These are phyloP conservation scores for Iberis pinnata DNA, from an alignment of 345 rosid genomes.

Conservation along the genomic window DNA sequence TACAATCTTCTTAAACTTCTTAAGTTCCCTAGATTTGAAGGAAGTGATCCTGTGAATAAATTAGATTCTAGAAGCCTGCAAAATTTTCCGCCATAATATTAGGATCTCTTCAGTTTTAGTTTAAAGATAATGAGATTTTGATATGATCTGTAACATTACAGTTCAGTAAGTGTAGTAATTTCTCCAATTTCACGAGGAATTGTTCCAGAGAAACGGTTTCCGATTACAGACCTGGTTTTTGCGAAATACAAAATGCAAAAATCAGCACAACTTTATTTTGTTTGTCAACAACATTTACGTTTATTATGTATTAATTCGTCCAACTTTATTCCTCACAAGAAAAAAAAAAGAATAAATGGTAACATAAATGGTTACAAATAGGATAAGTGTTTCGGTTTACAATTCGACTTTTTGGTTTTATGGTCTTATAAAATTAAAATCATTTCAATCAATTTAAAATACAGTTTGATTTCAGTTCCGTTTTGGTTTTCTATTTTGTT, in stretches of 20 bases:
- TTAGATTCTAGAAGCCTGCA: slow-evolving; percentile 64
- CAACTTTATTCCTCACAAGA: not conserved
- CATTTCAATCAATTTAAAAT: too few relatives aligned
- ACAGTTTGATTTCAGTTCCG: too few relatives aligned
- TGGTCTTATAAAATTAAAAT: too few relatives aligned
- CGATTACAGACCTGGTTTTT: slow-evolving; percentile 41
- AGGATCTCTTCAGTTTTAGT: not conserved
- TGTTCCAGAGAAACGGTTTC: slow-evolving; percentile 60
- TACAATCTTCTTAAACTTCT: slow-evolving; percentile 47
- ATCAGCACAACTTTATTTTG: too few relatives aligned
- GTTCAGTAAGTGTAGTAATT: slow-evolving; percentile 40
- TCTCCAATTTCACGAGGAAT: slow-evolving; percentile 55
- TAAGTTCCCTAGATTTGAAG: slow-evolving; percentile 55
- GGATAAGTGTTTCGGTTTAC: too few relatives aligned
- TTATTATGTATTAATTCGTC: too few relatives aligned
- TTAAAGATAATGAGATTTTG: not conserved
- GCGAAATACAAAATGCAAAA: not conserved
- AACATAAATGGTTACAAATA: too few relatives aligned
- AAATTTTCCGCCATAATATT: too few relatives aligned
- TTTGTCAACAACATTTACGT: too few relatives aligned
- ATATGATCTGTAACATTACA: slow-evolving; percentile 52
- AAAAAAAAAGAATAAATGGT: not conserved
- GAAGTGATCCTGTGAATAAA: slow-evolving; percentile 54
- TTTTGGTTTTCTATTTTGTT: too few relatives aligned
- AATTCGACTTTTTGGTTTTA: too few relatives aligned